Evolutionary conservation across 139 green algal genomes (phyloP).

Genomic region (Axilococcus clingmanii): DNA sequence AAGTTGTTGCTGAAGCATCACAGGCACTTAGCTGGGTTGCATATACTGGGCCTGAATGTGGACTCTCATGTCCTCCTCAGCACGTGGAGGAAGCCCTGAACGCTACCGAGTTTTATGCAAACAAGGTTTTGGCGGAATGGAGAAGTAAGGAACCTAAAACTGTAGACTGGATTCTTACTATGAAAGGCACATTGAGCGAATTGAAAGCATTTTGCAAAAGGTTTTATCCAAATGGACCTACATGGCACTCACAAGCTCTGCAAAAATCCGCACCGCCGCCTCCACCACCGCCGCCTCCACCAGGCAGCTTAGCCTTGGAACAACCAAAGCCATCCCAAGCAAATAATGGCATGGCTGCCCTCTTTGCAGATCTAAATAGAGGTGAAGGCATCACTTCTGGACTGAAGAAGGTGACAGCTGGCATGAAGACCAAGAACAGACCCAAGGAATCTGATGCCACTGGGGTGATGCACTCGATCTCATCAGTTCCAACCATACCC

Average conservation of each 20-base stretch:
- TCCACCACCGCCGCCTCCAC: conserved; percentile 40
- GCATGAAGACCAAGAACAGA: conserved; percentile 97
- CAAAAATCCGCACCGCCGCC: conserved; percentile 29
- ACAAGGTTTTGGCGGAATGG: conserved; percentile 79
- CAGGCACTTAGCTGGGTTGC: conserved; percentile 68
- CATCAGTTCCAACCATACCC: conserved; percentile 1
- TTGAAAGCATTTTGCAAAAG: conserved; percentile 35
- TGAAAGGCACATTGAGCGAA: conserved; percentile 57
- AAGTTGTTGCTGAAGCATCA: conserved; percentile 62
- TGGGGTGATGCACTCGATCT: conserved; percentile 38
- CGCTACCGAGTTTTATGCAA: conserved; percentile 81
- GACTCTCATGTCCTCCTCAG: conserved; percentile 56
- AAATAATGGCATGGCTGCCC: conserved; percentile 20
- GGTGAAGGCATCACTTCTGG: conserved; percentile 69
- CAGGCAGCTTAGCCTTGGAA: conserved; percentile 24
- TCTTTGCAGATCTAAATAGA: conserved; percentile 62
- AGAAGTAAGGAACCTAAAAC: conserved; percentile 37
- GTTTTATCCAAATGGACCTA: conserved; percentile 32
- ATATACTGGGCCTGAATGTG: conserved; percentile 71
- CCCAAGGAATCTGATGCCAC: conserved; percentile 53
- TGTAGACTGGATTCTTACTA: conserved; percentile 56
- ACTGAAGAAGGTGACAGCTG: conserved; percentile 83
- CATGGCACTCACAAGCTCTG: conserved; percentile 46
- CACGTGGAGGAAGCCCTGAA: conserved; percentile 71
- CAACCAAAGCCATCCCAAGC: conserved; percentile 8